Base-by-base conservation (phyloP, 768 basidiomycete genomes). In the Suillus paluster region DNA sequence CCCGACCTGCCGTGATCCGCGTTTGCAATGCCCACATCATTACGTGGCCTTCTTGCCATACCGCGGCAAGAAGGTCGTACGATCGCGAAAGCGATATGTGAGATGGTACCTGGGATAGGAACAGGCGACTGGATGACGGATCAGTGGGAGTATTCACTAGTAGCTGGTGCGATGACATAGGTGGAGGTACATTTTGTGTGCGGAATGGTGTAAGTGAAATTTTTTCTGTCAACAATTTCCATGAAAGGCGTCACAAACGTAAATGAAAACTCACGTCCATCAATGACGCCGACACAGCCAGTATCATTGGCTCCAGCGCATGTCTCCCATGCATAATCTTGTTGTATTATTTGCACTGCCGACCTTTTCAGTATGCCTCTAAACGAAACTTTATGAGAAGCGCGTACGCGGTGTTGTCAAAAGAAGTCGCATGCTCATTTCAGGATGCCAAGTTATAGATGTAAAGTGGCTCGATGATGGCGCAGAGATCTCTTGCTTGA, bases 121-220 rank as follows among this genome's bases (percentile, higher is more conserved):
- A 27, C 49, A 59, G 41, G 21, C 25, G 11, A 7, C 30, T 17
- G 17, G 8, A 42, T 52, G 41, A 1, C 11, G 52, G 39, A 56
- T 62, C 19, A 60, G 59, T 12, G 30, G 66, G 50, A 11, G 63
- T 45, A 14, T 71, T 53, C 58, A 75, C 21, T 71, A 76, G 50
- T 56, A 86, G 76, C 44, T 75, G 75, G 66, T 83, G 80, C 1
- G 94, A 89, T 1, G 89, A 92, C 94, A 97, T 96, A 0, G 97
- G 97, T n/a, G 97, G 97, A n/a, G 97, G 97, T 5, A 97, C 84
- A 70, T 97, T 98, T 77, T 97, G 93, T 1, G 86, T 84, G 44
- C 95, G 85, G 83, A 99, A 99, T 17, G 97, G 92, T 2, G 97
- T 99, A 44, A 99, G 79, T 4, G 96, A 84, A 60, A 94, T 77